Conservation (phyloP, 2,329 filamentous ascomycete genomes). For the Paecilomyces formosus region DNA sequence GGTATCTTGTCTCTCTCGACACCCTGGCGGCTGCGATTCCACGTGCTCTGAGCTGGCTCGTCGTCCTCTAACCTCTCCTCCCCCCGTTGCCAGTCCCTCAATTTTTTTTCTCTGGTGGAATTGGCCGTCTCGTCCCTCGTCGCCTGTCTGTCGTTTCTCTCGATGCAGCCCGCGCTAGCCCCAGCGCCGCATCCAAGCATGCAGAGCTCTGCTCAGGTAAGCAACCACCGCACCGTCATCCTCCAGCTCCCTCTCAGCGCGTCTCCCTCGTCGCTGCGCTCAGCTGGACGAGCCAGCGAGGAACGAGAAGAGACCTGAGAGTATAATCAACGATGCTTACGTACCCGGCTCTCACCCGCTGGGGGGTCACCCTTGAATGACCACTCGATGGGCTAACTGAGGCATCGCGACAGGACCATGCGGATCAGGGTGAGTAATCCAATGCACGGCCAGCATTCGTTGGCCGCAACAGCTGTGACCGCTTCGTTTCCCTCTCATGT, state of each 20-base stretch:
- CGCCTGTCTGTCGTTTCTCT: slow-evolving; percentile 9
- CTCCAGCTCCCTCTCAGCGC: slow-evolving; percentile 13
- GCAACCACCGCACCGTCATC: slow-evolving; percentile 34
- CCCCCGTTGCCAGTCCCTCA: slow-evolving; percentile 1
- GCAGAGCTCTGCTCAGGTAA: slow-evolving; percentile 49
- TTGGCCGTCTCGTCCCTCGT: slow-evolving; percentile 9
- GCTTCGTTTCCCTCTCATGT: neutral
- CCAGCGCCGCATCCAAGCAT: slow-evolving; percentile 43
- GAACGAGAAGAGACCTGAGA: neutral
- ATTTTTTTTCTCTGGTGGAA: slow-evolving; percentile 7
- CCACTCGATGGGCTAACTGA: slow-evolving; percentile 7
- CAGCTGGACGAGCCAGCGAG: neutral
- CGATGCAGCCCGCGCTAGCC: slow-evolving; percentile 41
- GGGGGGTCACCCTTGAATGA: neutral
- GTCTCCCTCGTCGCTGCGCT: neutral
- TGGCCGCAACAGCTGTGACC: neutral
- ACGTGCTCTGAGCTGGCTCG: neutral
- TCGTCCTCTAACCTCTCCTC: neutral
- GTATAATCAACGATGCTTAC: slow-evolving; percentile 2
- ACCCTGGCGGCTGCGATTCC: slow-evolving; percentile 8
- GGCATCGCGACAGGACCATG: slow-evolving; percentile 29
- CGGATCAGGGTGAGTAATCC: slow-evolving; percentile 36
- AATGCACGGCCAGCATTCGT: slow-evolving; percentile 6
- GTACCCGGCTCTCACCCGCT: neutral
- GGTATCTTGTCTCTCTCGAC: neutral